Evolutionary conservation across 2,329 filamentous ascomycete genomes (phyloP), one percentile per base, ranked within the genome.

Genomic region (Aspergillus hiratsukae): DNA sequence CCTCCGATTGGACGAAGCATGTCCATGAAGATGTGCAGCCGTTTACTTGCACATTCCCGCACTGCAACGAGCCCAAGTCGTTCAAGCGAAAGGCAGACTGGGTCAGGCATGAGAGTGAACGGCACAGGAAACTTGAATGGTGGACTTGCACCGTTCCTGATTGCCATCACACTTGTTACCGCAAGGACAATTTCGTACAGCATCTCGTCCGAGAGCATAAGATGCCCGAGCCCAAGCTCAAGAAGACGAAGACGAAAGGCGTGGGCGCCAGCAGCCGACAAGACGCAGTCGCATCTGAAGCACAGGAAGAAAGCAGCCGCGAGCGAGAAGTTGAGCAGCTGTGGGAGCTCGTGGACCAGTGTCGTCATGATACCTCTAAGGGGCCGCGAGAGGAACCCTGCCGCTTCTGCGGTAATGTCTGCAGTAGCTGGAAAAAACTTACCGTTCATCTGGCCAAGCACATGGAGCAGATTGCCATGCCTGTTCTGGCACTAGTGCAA

Each of bases 41-140:
- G 0, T 96, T 96, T 64, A 95, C 90, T 3, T 97, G 92, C 74
- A 96, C 91, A 0, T 96, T 93, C 77, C 85, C 88, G 2, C 81
- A 85, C 51, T 96, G 92, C 69, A 83, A 83, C 8, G 91, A 96
- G 49, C 86, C 89, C 19, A 96, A 95, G 73, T 91, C 90, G 37
- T 97, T 96, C 79, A 96, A 96, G 75, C 85, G 91, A 49, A 97
- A 96, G 74, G 92, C 92, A 14, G 92, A 97, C 70, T 97, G 92
- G 92, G 91, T 96, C 23, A 84, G 92, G 29, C 92, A 97, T 67
- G 92, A 96, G 70, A 96, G 93, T 64, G 92, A 97, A 73, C 86
- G 89, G 27, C 92, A 97, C 70, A 84, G 92, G 25, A 90, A 95
- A 61, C 78, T 96, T 2, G 91, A 96, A 67, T 94, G 90, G 86